Evolutionary conservation across 768 basidiomycete genomes (phyloP), one percentile per base, ranked within the genome.

Genomic region (Trametes elegans): DNA sequence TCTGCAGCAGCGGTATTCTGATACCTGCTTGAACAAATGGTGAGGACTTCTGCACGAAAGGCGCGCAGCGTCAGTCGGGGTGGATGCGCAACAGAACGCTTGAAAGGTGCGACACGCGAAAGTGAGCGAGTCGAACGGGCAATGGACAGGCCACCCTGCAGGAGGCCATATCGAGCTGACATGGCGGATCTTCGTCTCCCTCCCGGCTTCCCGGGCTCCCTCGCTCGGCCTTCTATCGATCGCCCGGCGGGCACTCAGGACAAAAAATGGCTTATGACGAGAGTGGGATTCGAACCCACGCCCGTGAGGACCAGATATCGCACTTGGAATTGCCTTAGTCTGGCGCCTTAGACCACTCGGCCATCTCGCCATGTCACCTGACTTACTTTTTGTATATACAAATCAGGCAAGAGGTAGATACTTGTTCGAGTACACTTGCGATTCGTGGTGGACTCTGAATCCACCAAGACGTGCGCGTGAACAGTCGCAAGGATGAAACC

Each of bases 341-440:
- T 88, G 83, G 83, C 86, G 85, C 86, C 86, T 87, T 87, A 84
- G 85, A 87, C 85, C 85, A 83, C 85, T 88, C 86, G 85, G 86
- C 85, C 85, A 88, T 87, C 83, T 85, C 80, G 58, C 66, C 66
- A 57, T 65, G 40, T 41, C 3, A n/a, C 4, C 4, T 16, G 21
- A 3, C 38, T n/a, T n/a, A n/a, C n/a, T n/a, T n/a, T n/a, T n/a
- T 5, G 38, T 5, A 8, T n/a, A 19, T 18, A 36, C 35, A 18
- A n/a, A 36, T 10, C 9, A n/a, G 3, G 11, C 21, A 19, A 18
- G 38, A 39, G 38, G 19, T n/a, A 11, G 34, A n/a, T n/a, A 5
- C 13, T 11, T 10, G 9, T 10, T n/a, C n/a, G n/a, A n/a, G n/a
- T n/a, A n/a, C n/a, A n/a, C n/a, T n/a, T n/a, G n/a, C n/a, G n/a